A percentile compares a stretch with the other conserved stretches of the same genome.
These are phyloP conservation scores for Cyanidioschyzon merolae DNA, from an alignment of 23 red algal species.

Conservation along the genomic window DNA sequence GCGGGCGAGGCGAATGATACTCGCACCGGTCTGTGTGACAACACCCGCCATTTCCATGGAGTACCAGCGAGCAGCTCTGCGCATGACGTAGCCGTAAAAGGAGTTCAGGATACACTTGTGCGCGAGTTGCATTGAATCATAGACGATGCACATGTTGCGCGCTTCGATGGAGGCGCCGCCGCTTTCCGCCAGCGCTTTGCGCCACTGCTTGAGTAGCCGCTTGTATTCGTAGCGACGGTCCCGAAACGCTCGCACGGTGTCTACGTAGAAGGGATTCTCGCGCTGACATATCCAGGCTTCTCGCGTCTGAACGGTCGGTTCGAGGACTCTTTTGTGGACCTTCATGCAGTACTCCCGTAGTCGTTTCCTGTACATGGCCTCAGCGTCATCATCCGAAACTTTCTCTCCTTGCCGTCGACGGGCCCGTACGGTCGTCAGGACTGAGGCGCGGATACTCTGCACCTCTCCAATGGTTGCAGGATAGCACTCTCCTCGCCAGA, in stretches of 20 bases:
- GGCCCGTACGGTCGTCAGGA: neutral
- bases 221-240: constrained; percentile 97
- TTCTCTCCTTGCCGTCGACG: neutral
- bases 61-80: constrained; percentile 86
- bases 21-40: constrained; percentile 88
- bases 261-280: constrained; percentile 97
- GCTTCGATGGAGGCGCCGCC: constrained; percentile 32
- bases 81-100: constrained; percentile 99
- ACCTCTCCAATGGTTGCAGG: constrained; percentile 80
- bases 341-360: constrained; percentile 74
- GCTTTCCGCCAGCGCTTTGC: constrained; percentile 28
- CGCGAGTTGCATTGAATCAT: constrained; percentile 90
- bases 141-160: constrained; percentile 59
- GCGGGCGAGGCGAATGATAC: constrained; percentile 84
- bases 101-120: constrained; percentile 99
- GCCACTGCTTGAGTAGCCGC: constrained; percentile 76
- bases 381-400: neutral
- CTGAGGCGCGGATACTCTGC: constrained; percentile 51
- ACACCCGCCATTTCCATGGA: constrained; percentile 99
- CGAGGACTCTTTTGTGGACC: constrained; percentile 44
- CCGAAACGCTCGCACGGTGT: constrained; percentile 93
- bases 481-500: constrained; percentile 89
- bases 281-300: constrained; percentile 80
- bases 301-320: constrained; percentile 36
- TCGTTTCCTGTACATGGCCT: constrained; percentile 29